Base-by-base conservation (phyloP, 805 yeast genomes). In the Pichia manshurica region DNA sequence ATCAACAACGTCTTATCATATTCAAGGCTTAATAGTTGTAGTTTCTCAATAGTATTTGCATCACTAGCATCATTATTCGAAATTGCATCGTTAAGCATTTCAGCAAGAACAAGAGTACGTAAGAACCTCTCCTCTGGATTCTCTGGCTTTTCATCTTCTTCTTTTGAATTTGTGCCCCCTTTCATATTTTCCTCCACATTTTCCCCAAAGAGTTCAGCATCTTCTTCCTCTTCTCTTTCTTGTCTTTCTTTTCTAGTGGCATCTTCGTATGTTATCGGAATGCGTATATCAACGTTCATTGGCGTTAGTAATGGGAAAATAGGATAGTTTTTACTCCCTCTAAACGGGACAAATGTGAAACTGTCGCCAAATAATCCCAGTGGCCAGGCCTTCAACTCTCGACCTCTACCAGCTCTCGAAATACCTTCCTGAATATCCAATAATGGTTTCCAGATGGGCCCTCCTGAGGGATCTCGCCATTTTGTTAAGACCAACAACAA, bases 391-490 rank as follows among this genome's bases (percentile, higher is more conserved):
- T 74, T 74, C 64, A 87, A 79, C 50, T 77, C 75, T 44, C 74
- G 74, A 56, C 82, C 82, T 20, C 73, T 73, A 36, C 79, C 74
- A 52, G 64, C 75, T 65, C 69, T 76, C 64, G 68, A 75, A 63
- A 64, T 72, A 50, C 74, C 77, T 59, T 70, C 71, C 21, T 64
- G 62, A 35, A 83, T 72, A 61, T 87, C 87, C 47, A 91, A 68
- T 12, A 91, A 56, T 1, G 98, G 98, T 12, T 87, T 71, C 97
- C 98, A 91, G 51, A 81, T 73, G 2, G 95, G 81, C 61, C 89
- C 93, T 32, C 74, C 64, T 9, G 16, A 28, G 0, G 84, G 71
- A 20, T 75, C 78, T 56, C 96, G 73, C 96, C 97, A 91, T 54
- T 82, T 78, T 21, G 82, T 72, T 19, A 93, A 68, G 0, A 87